Evolutionary conservation across 345 rosid species (phyloP).

Genomic region (Gossypioides kirkii): DNA sequence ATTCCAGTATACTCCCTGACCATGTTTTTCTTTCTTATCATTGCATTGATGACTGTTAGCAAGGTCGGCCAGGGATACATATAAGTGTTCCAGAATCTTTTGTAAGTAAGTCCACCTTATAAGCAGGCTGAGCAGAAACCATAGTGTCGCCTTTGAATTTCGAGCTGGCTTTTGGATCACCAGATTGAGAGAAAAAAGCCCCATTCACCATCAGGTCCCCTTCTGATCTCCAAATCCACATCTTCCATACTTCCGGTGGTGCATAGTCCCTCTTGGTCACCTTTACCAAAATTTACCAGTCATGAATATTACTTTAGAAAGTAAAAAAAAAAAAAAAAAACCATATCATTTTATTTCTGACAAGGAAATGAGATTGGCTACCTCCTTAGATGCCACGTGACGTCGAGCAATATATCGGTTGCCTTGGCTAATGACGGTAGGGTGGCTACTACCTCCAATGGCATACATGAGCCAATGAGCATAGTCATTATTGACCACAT

Average conservation of each 20-base stretch:
- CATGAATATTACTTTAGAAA: neutral
- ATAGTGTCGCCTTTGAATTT: neutral
- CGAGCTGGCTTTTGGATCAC: neutral
- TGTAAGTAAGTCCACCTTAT: neutral
- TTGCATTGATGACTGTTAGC: neutral
- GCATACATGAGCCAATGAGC: conserved; percentile 32
- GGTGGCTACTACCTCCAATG: conserved; percentile 41
- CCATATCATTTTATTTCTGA: neutral
- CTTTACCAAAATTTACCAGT: conserved; percentile 11
- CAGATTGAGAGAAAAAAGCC: neutral
- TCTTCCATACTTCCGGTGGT: conserved; percentile 37
- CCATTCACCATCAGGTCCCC: conserved; percentile 41
- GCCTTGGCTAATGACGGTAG: conserved; percentile 50
- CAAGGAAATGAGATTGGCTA: neutral
- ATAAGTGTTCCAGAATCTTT: neutral
- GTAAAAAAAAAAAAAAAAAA: neutral
- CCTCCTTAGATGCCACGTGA: conserved; percentile 39
- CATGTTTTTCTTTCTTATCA: neutral
- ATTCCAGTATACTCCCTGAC: neutral
- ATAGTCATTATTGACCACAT: no score
- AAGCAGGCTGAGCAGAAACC: neutral
- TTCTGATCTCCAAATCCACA: conserved; percentile 48
- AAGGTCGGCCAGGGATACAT: neutral
- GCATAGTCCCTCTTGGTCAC: conserved; percentile 56
- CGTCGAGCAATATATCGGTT: conserved; percentile 43